Base-by-base conservation (phyloP, 1,139 yeast species). In the Pichia sp. region DNA sequence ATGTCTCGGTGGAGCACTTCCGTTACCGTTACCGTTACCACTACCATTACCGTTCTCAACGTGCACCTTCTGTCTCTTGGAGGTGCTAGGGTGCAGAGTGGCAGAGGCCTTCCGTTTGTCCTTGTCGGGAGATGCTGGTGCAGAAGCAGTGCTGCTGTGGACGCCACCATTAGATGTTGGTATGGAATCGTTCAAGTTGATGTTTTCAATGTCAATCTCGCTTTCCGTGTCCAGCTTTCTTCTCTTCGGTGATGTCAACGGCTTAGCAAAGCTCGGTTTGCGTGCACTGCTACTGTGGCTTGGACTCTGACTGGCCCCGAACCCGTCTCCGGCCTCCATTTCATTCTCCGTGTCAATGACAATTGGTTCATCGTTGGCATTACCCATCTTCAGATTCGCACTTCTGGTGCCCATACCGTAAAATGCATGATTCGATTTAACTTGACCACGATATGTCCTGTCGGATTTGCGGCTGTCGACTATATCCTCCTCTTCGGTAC, bases 81-180 rank as follows among this genome's bases (percentile, higher is more conserved):
- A 20, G 4, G 9, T 21, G 6, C 14, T 11, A 5, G 8, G 10
- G 17, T n/a, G 20, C 18, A 11, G 27, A 19, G 27, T 34, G 24
- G 15, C 19, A 1, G 47, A 44, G 3, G 43, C 39, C 19, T 39
- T 44, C 8, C 47, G 33, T 27, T 44, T 44, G 31, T 36, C 39
- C 31, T 22, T 41, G 17, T 17, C 27, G 15, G 8, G 17, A 27
- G 5, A 8, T 18, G n/a, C n/a, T n/a, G n/a, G n/a, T n/a, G n/a
- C n/a, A n/a, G n/a, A n/a, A n/a, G n/a, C n/a, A n/a, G n/a, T n/a
- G n/a, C n/a, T n/a, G n/a, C n/a, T n/a, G n/a, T 9, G 12, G 35
- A 17, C 17, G n/a, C 21, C 19, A 8, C 5, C 14, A 14, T 10
- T 34, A 38, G n/a, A 10, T 31, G 17, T 24, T 24, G 27, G 27